These are phyloP conservation scores for Lagenidium giganteum DNA, from an alignment of 352 stramenopile species.

Conservation along the genomic window DNA sequence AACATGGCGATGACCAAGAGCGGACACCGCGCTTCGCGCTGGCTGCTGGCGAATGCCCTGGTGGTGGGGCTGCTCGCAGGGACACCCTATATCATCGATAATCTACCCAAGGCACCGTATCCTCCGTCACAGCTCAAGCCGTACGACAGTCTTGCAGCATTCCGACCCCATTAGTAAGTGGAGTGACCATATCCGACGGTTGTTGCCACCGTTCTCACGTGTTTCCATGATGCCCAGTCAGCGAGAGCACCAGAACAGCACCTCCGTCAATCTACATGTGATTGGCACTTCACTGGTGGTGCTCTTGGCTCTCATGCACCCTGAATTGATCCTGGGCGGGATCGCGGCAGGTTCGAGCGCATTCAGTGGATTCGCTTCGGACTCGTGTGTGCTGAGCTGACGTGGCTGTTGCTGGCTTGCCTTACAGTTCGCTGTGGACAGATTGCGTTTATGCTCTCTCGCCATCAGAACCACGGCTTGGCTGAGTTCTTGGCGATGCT, in stretches of 20 bases:
- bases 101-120: conserved; percentile 5
- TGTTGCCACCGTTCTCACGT: no score
- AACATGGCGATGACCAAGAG: no score
- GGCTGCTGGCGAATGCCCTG: conserved; percentile 20
- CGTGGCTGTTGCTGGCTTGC: background rate
- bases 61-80: conserved; percentile 23
- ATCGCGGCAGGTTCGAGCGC: conserved; percentile 15
- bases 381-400: no score
- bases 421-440: conserved; percentile 27
- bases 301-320: conserved; percentile 26
- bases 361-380: no score
- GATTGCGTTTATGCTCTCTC: conserved; percentile 32
- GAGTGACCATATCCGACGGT: background rate
- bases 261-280: conserved; percentile 33
- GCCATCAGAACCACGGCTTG: conserved; percentile 30
- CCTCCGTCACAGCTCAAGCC: conserved; percentile 30
- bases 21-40: no score
- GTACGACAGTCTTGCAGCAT: conserved; percentile 28
- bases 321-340: conserved; percentile 26
- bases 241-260: conserved; percentile 38
- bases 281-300: conserved; percentile 34
- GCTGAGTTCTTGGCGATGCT: conserved; percentile 23
- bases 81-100: conserved; percentile 15
- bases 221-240: conserved; percentile 14
- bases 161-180: conserved; percentile 43